phyloP scores from a whole-genome alignment of 306 rosid species.

The Casuarina cunninghamiana region DNA sequence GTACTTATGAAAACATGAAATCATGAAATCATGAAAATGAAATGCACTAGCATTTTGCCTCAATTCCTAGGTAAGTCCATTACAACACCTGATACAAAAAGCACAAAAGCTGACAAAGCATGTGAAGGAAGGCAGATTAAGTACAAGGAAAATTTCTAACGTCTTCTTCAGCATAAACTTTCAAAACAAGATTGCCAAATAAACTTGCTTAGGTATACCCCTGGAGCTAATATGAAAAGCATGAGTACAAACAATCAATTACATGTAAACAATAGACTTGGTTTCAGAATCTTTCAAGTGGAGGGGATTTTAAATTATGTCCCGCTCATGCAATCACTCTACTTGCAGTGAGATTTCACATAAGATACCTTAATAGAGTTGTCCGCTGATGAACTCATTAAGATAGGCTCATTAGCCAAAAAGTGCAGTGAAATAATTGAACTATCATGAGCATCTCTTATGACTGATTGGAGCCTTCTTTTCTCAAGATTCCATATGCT shows the following conservation, averaged over 20 bases:
- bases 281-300: neutral
- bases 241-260: neutral
- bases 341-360: neutral
- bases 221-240: neutral
- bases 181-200: neutral
- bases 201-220: neutral
- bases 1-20: neutral
- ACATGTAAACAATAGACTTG: neutral
- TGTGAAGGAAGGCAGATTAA: neutral
- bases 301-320: neutral
- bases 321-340: neutral
- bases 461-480: conserved; percentile 88
- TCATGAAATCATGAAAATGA: neutral
- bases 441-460: conserved; percentile 86
- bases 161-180: neutral
- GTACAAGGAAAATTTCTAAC: neutral
- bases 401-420: conserved; percentile 88
- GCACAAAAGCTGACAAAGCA: neutral
- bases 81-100: neutral
- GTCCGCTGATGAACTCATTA: conserved; percentile 90
- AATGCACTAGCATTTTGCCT: neutral
- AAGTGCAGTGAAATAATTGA: conserved; percentile 76
- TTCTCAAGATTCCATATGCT: conserved; percentile 98
- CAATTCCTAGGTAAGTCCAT: neutral
- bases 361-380: conserved; percentile 62